phyloP scores from a whole-genome alignment of 2,329 filamentous ascomycete species.

The Fonsecaea nubica region DNA sequence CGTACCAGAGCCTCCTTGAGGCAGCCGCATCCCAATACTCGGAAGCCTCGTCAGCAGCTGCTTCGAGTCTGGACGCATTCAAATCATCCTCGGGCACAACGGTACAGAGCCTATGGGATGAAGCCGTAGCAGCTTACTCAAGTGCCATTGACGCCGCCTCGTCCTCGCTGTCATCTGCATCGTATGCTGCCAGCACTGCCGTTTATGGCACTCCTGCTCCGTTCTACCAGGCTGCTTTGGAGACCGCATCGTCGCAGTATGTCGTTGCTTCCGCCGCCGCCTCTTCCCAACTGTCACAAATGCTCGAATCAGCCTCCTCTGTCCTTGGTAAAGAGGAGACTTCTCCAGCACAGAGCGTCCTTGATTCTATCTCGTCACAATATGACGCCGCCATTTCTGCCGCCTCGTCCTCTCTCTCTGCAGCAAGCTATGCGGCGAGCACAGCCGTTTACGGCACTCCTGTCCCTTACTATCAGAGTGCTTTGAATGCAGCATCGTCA shows the following conservation, averaged over 20 bases:
- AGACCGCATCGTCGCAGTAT: slow-evolving; percentile 48
- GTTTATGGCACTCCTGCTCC: slow-evolving; percentile 44
- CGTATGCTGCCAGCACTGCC: slow-evolving; percentile 42
- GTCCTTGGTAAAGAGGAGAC: slow-evolving; percentile 46
- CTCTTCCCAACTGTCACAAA: slow-evolving; percentile 50
- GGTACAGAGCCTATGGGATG: slow-evolving; percentile 49
- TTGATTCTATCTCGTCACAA: slow-evolving; percentile 54
- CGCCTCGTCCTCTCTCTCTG: slow-evolving; percentile 51
- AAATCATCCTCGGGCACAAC: slow-evolving; percentile 52
- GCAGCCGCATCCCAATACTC: slow-evolving; percentile 61
- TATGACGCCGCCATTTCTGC: slow-evolving; percentile 54
- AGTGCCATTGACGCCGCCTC: slow-evolving; percentile 54
- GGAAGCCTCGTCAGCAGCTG: slow-evolving; percentile 68
- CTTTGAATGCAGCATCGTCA: slow-evolving; percentile 47
- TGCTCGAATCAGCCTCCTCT: slow-evolving; percentile 51
- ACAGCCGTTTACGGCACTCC: slow-evolving; percentile 44
- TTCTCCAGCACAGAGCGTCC: slow-evolving; percentile 48
- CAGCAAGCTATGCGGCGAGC: slow-evolving; percentile 50
- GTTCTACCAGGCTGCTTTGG: slow-evolving; percentile 46
- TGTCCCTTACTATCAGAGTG: slow-evolving; percentile 45
- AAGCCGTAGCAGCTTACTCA: slow-evolving; percentile 55
- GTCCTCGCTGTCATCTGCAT: slow-evolving; percentile 48
- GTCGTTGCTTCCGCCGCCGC: slow-evolving; percentile 47
- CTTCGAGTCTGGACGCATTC: slow-evolving; percentile 62
- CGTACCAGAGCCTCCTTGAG: slow-evolving; percentile 52